phyloP scores from a whole-genome alignment of 768 basidiomycete species.

The Termitomyces bulborhizus region DNA sequence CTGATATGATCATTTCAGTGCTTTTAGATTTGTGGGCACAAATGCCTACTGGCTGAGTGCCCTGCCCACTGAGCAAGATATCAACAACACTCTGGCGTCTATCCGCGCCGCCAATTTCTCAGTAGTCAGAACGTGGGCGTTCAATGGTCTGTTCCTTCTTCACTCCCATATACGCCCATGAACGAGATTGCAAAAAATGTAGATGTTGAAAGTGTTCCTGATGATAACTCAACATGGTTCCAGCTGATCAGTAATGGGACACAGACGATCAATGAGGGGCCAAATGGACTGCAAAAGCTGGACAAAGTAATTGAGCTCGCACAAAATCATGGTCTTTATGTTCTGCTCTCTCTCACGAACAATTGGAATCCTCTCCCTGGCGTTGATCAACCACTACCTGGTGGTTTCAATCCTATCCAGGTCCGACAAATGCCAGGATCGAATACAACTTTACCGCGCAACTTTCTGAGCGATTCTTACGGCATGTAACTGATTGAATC shows the following conservation, averaged over 20 bases:
- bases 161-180: background rate
- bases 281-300: constrained; percentile 58
- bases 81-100: constrained; percentile 49
- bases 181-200: background rate
- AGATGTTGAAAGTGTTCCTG: constrained; percentile 50
- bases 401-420: constrained; percentile 44
- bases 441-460: constrained; percentile 29
- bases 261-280: constrained; percentile 47
- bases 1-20: constrained; percentile 12
- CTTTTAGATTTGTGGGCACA: constrained; percentile 35
- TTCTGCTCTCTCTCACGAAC: constrained; percentile 55
- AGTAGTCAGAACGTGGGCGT: constrained; percentile 66
- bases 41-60: constrained; percentile 63
- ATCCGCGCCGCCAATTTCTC: constrained; percentile 51
- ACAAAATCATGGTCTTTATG: constrained; percentile 43
- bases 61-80: constrained; percentile 49
- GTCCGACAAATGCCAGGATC: constrained; percentile 19
- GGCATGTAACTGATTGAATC: constrained; percentile 25
- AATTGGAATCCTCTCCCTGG: constrained; percentile 36
- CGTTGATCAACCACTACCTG: constrained; percentile 7
- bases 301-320: constrained; percentile 53
- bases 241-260: constrained; percentile 53
- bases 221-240: constrained; percentile 58
- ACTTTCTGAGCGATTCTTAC: constrained; percentile 56
- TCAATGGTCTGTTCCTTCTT: constrained; percentile 46